Evolutionary conservation across 2,329 filamentous ascomycete genomes (phyloP).

Genomic region (Penicillium sp.): DNA sequence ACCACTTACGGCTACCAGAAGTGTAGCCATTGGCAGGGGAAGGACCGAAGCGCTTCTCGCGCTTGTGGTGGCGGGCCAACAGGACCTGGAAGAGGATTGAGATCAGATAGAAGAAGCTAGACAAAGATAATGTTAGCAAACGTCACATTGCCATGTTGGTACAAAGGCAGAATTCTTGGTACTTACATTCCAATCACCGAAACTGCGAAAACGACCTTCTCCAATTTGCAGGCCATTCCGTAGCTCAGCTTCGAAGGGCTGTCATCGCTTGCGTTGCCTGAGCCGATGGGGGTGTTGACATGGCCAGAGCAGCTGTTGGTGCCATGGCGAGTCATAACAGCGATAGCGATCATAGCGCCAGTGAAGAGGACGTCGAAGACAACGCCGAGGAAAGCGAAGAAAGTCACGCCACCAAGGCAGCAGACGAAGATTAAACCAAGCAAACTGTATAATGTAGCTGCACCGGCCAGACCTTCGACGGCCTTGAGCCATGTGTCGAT

Average conservation of each 20-base stretch:
- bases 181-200: constrained; percentile 74
- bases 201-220: constrained; percentile 75
- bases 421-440: constrained; percentile 73
- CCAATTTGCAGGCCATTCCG: constrained; percentile 69
- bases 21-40: constrained; percentile 69
- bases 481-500: constrained; percentile 69
- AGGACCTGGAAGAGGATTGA: constrained; percentile 69
- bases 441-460: constrained; percentile 71
- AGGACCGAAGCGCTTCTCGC: constrained; percentile 71
- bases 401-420: constrained; percentile 71
- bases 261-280: constrained; percentile 54
- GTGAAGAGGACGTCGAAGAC: constrained; percentile 75
- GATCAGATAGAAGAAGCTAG: constrained; percentile 71
- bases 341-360: constrained; percentile 78
- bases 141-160: not conserved
- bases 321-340: constrained; percentile 70
- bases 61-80: constrained; percentile 69
- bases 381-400: constrained; percentile 73
- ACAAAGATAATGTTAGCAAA: not conserved
- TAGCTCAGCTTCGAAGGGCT: constrained; percentile 51
- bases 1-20: constrained; percentile 51
- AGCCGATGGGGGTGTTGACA: constrained; percentile 69
- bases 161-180: not conserved
- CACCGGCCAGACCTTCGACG: constrained; percentile 75
- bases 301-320: constrained; percentile 64